phyloP scores from a whole-genome alignment of 352 stramenopile species.

The Pythium dissimile region DNA sequence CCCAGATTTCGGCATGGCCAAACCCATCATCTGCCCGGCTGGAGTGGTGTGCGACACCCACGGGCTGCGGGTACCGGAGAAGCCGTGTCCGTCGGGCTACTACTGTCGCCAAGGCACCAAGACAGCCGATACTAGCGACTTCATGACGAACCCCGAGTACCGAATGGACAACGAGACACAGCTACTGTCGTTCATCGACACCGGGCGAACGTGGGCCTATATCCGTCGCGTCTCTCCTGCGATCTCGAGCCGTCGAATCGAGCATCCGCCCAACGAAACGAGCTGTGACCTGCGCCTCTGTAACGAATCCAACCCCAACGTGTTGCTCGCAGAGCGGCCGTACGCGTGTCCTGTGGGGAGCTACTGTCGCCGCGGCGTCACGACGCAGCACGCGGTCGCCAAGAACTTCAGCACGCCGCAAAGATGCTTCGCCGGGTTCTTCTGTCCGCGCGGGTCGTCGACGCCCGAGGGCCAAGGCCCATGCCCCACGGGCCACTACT shows the following conservation, averaged over 20 bases:
- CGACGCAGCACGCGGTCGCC: constrained; percentile 42
- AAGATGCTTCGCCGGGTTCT: constrained; percentile 94
- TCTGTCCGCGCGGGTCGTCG: constrained; percentile 91
- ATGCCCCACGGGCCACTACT: constrained; percentile 96
- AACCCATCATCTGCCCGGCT: constrained; percentile 88
- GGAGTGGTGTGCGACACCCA: constrained; percentile 93
- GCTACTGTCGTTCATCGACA: constrained; percentile 55
- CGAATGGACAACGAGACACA: constrained; percentile 58
- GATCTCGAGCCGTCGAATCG: constrained; percentile 51
- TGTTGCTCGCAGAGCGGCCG: constrained; percentile 85
- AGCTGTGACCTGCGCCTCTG: constrained; percentile 51
- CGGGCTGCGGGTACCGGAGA: constrained; percentile 73
- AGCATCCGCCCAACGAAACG: constrained; percentile 53
- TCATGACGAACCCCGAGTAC: constrained; percentile 56
- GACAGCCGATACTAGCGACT: constrained; percentile 61
- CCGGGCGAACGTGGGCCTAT: constrained; percentile 38
- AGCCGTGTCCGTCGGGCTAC: constrained; percentile 89
- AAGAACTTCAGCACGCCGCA: constrained; percentile 95
- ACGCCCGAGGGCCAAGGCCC: constrained; percentile 92
- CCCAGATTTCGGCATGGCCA: constrained; percentile 86
- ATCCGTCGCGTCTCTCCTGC: constrained; percentile 47
- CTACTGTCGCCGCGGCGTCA: constrained; percentile 91
- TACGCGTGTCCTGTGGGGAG: constrained; percentile 92
- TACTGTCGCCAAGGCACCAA: constrained; percentile 95
- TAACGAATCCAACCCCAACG: constrained; percentile 31